Base-by-base conservation (phyloP, 495 filamentous ascomycete species). In the Aspergillus biplanus region DNA sequence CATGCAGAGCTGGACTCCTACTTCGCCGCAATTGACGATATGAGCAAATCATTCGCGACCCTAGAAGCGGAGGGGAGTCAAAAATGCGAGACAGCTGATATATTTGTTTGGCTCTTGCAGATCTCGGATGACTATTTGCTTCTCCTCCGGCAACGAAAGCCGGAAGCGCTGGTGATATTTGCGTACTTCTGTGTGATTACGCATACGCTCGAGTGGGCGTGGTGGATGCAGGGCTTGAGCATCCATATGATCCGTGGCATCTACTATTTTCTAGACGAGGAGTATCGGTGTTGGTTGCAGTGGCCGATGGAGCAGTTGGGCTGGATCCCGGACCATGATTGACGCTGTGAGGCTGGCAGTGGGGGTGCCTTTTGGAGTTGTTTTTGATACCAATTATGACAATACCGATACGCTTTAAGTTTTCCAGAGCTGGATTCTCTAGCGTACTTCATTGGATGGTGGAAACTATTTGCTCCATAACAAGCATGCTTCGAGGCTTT, bases 211-310 rank as follows among this genome's bases (percentile, higher is more conserved):
- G 69, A 74, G 46, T 68, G 69, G 65, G 65, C 68, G 56, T 76
- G 74, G 74, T 76, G 69, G 65, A 64, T 76, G 61, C 59, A 69
- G 18, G 71, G 71, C 21, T 58, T 67, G 35, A 67, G 70, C 59
- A 47, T 52, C 13, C 67, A 65, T 3, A 59, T 75, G 12, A 62
- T 75, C 49, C 33, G 56, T 13, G 60, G 67, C 46, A 18, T 76
- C 33, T 66, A 57, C 27, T n/a, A 37, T 37, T 44, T 52, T 5
- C 48, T 73, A 2, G 66, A 71, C 39, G 33, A 49, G 11, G 56
- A 59, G 56, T 66, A 71, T 60, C 61, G 59, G 44, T 56, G 52
- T 9, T 73, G 65, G 65, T 33, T 76, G 50, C 44, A 49, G 33
- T 72, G 67, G 67, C 58, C 68, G 11, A 58, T 58, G 56, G 15